Evolutionary conservation across 768 basidiomycete species (phyloP).

Genomic region (Termitomyces sp.): DNA sequence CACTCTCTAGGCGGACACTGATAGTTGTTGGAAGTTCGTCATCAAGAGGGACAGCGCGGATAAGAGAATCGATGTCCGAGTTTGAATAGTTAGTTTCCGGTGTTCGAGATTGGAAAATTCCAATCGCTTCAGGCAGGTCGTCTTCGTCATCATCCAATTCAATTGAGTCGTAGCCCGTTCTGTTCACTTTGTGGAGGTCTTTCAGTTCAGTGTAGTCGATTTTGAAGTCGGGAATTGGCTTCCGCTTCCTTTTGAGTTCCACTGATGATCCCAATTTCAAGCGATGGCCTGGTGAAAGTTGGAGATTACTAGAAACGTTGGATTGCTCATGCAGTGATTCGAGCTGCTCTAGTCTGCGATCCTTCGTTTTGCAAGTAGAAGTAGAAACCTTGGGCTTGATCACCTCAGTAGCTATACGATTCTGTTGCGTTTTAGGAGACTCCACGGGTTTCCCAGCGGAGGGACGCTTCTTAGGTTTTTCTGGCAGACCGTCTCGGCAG

Average conservation of each 20-base stretch:
- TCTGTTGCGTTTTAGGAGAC: background rate
- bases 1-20: background rate
- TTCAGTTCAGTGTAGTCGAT: constrained; percentile 46
- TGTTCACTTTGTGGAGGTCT: constrained; percentile 18
- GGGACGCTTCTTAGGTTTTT: constrained; percentile 37
- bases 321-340: constrained; percentile 44
- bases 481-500: constrained; percentile 67
- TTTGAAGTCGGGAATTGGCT: constrained; percentile 43
- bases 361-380: constrained; percentile 12
- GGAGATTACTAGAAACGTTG: constrained; percentile 37
- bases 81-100: constrained; percentile 39
- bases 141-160: constrained; percentile 42
- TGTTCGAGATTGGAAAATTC: constrained; percentile 24
- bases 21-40: constrained; percentile 14
- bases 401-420: constrained; percentile 8
- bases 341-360: constrained; percentile 36
- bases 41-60: constrained; percentile 32
- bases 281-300: constrained; percentile 38
- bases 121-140: constrained; percentile 40
- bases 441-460: constrained; percentile 14
- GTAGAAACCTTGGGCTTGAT: constrained; percentile 23
- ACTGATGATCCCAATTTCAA: constrained; percentile 40
- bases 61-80: constrained; percentile 43
- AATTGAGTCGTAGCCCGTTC: constrained; percentile 22
- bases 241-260: constrained; percentile 29